A percentile compares a stretch with the other conserved stretches of the same genome.
These are phyloP conservation scores for Metarhizium guizhouense DNA, from an alignment of 2,329 filamentous ascomycete genomes.

Conservation along the genomic window DNA sequence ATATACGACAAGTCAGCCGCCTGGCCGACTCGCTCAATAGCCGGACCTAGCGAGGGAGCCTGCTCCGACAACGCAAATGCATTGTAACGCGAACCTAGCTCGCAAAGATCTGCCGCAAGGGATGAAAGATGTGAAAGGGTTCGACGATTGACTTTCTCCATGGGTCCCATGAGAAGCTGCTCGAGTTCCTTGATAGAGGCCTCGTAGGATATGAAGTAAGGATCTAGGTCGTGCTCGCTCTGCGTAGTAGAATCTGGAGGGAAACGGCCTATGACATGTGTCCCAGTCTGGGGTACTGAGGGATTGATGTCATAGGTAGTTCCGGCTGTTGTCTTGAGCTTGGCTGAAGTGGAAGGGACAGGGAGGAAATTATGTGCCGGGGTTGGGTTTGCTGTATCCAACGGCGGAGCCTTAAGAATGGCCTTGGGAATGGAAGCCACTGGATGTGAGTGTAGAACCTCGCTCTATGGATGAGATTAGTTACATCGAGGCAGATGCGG, in stretches of 20 bases:
- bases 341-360: constrained; percentile 75
- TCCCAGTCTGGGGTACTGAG: constrained; percentile 29
- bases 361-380: constrained; percentile 81
- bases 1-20: constrained; percentile 95
- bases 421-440: constrained; percentile 89
- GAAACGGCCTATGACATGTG: constrained; percentile 67
- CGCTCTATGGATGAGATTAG: constrained; percentile 48
- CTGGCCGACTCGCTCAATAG: constrained; percentile 90
- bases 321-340: constrained; percentile 55
- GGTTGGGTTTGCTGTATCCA: constrained; percentile 88
- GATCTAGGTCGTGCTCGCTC: constrained; percentile 84
- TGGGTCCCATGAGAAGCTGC: constrained; percentile 76
- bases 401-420: constrained; percentile 86
- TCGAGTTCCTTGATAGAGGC: constrained; percentile 87
- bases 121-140: constrained; percentile 78
- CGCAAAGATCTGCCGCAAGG: constrained; percentile 78
- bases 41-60: constrained; percentile 76
- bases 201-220: constrained; percentile 93
- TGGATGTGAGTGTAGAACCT: constrained; percentile 89
- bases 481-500: constrained; percentile 11
- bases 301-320: constrained; percentile 23
- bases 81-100: constrained; percentile 92
- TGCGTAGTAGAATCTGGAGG: constrained; percentile 69
- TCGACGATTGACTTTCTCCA: constrained; percentile 92
- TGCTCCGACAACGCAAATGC: constrained; percentile 93